These are phyloP conservation scores for Colletotrichum musicola DNA, from an alignment of 2,329 filamentous ascomycete genomes.

Conservation along the genomic window DNA sequence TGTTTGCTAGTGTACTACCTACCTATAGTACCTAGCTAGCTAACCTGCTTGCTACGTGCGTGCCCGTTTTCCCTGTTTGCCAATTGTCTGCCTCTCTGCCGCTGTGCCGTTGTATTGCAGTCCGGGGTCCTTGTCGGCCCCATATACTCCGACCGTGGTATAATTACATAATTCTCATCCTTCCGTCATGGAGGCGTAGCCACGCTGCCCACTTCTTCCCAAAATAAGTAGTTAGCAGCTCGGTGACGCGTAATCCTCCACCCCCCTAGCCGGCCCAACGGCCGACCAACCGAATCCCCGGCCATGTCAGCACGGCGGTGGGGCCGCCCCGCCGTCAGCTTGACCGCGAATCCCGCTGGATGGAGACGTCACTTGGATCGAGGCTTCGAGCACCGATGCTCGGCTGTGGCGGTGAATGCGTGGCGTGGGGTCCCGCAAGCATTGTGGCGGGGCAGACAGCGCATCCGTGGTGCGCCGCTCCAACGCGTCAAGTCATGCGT, in stretches of 20 bases:
- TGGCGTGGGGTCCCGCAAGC: slow-evolving; percentile 1
- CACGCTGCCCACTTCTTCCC: slow-evolving; percentile 9
- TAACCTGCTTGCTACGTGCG: neutral
- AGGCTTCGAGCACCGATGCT: neutral
- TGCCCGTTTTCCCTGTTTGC: slow-evolving; percentile 24
- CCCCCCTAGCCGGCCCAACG: neutral
- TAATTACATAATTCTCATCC: slow-evolving; percentile 32
- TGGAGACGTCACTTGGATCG: slow-evolving; percentile 15
- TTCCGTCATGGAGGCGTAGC: slow-evolving; percentile 17
- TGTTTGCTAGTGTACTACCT: neutral
- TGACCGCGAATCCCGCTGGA: slow-evolving; percentile 10
- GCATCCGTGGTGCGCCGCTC: neutral
- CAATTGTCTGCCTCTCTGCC: neutral
- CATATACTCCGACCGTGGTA: slow-evolving; percentile 16
- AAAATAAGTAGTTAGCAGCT: slow-evolving; percentile 22
- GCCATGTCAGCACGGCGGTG: slow-evolving; percentile 23
- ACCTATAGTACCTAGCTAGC: neutral
- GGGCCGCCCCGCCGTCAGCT: slow-evolving; percentile 1
- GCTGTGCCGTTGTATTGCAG: too few species aligned
- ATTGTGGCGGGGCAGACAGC: slow-evolving; percentile 25
- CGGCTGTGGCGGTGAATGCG: slow-evolving; percentile 32
- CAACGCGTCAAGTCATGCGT: slow-evolving; percentile 2
- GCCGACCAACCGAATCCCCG: slow-evolving; percentile 20
- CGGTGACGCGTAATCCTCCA: slow-evolving; percentile 36
- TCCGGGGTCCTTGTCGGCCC: neutral